Base-by-base conservation (phyloP, 164 flowering plant genomes). In the Brasenia schreberi region DNA sequence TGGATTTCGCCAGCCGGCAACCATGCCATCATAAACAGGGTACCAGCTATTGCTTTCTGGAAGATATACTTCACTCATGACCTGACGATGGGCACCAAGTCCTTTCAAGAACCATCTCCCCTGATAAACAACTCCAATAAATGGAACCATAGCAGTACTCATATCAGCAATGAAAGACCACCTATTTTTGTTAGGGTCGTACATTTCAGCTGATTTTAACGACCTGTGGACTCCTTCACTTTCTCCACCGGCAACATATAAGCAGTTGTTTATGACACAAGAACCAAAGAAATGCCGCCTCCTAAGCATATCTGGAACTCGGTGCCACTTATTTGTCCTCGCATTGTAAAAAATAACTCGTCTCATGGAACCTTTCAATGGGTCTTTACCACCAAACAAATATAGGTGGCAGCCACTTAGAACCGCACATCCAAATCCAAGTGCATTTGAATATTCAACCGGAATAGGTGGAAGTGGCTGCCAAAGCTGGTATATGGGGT, bases 181-280 rank as follows among this genome's bases (percentile, higher is more conserved):
- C 65, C 90, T 71, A 69, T 88, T 88, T 78, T 81, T 90, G 78
- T 83, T 86, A 5, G 95, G 92, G 68, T 88, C 95, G 71, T 85
- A 88, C 18, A 90, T 85, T 73, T 90, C 97, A 11, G 88, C 92
- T 43, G 97, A 90, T 70, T 84, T 83, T 71, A 90, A 70, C 43
- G 86, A 81, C 43, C 86, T 74, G 42, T 73, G 86, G 17, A 59
- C 79, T n/a, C 94, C 90, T 59, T 87, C 92, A 62, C 80, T 84
- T 71, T 90, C 92, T 16, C 97, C 97, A 19, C 97, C 97, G 7
- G 97, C 94, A 27, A 90, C 94, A 71, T 85, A 90, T 72, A 90
- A 75, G 72, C 95, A 84, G 67, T 90, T 90, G 80, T 90, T 88
- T 64, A 90, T 90, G 59, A 90, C 92, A 73, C 97, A 86, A 1